These are phyloP conservation scores for Inosperma sp. DNA, from an alignment of 768 basidiomycete species.

Conservation along the genomic window DNA sequence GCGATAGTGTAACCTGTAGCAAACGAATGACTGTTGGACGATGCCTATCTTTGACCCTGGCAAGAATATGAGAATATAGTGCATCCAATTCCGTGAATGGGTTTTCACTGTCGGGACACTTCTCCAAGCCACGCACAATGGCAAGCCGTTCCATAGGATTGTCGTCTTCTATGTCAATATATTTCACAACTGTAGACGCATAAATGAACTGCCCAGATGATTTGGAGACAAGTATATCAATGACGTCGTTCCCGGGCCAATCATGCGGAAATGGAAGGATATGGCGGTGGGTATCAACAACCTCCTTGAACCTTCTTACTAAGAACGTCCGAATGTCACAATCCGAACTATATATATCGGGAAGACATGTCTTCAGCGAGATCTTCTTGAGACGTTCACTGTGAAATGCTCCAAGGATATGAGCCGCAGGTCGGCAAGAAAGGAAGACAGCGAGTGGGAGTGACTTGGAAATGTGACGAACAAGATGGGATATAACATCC, in stretches of 20 bases:
- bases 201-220: conserved; percentile 18
- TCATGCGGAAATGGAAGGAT: neutral
- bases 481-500: neutral
- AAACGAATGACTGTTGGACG: neutral
- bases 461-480: neutral
- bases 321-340: neutral
- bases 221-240: conserved; percentile 4
- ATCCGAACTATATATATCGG: neutral
- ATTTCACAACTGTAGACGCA: conserved; percentile 12
- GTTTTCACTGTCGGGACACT: neutral
- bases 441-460: neutral
- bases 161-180: conserved; percentile 3
- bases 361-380: neutral
- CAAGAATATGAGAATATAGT: neutral
- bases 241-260: neutral
- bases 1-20: neutral
- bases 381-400: neutral
- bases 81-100: neutral
- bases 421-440: neutral
- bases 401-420: neutral
- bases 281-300: neutral
- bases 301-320: neutral
- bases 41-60: neutral
- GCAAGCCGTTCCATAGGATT: conserved; percentile 5
- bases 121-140: neutral